Conservation (phyloP, 441 rosid genomes). For the Jatropha podagrica region DNA sequence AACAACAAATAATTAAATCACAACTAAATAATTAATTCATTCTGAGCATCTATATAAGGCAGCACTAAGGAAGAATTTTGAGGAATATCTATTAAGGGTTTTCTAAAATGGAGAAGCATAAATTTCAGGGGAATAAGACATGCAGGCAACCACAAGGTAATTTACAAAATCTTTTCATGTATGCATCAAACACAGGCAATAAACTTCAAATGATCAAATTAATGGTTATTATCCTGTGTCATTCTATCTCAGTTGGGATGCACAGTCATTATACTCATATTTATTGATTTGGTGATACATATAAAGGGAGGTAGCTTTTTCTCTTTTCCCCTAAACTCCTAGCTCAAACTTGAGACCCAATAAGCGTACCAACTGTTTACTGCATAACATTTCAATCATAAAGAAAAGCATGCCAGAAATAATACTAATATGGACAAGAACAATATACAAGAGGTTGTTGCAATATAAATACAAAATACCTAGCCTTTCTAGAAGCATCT, state of each 20-base stretch:
- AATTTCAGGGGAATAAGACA: not conserved
- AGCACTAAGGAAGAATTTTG: conserved; percentile 2
- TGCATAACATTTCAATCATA: not conserved
- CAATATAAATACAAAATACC: conserved; percentile 33
- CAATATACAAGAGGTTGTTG: not conserved
- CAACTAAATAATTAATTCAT: not conserved
- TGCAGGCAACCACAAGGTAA: not conserved
- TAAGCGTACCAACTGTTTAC: not conserved
- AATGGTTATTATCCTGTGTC: not conserved
- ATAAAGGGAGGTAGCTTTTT: not conserved
- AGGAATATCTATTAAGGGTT: conserved; percentile 4
- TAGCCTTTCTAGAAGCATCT: conserved; percentile 49
- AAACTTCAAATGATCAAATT: not conserved
- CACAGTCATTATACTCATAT: not conserved
- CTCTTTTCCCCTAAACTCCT: not conserved
- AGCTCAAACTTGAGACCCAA: not conserved
- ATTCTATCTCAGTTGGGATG: conserved; percentile 4
- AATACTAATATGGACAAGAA: not conserved
- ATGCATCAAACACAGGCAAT: conserved; percentile 3
- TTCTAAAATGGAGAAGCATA: not conserved
- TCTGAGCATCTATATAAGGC: not conserved
- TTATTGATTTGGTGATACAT: not conserved
- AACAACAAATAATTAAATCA: conserved; percentile 9
- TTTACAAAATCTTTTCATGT: not conserved
- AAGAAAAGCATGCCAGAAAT: conserved; percentile 3